phyloP scores from a whole-genome alignment of 257 asterid species.

The Primulina huaijiensis region DNA sequence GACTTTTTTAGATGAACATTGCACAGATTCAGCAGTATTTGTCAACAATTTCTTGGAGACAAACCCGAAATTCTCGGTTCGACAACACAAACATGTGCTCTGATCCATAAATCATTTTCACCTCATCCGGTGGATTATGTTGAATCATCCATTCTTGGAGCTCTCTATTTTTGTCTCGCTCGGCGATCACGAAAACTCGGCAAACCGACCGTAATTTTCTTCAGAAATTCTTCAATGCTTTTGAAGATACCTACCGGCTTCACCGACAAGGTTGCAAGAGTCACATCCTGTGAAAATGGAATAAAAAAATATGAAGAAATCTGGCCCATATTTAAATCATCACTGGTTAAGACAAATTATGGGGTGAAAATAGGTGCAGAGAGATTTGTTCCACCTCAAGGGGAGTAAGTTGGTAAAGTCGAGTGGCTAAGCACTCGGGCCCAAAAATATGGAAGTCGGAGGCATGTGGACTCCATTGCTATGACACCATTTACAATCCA shows the following conservation, averaged over 20 bases:
- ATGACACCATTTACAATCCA: constrained; percentile 25
- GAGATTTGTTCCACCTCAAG: constrained; percentile 30
- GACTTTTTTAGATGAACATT: too few relatives aligned
- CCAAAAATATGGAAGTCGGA: constrained; percentile 32
- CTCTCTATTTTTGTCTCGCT: constrained; percentile 24
- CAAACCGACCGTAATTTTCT: constrained; percentile 36
- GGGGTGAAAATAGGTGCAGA: not conserved
- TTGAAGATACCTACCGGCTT: constrained; percentile 31
- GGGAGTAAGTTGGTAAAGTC: constrained; percentile 39
- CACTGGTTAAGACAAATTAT: too few relatives aligned
- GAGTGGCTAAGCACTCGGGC: constrained; percentile 31
- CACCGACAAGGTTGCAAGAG: constrained; percentile 37
- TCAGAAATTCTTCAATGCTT: not conserved
- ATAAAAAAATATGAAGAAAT: too few relatives aligned
- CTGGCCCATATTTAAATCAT: too few relatives aligned
- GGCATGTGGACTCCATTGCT: constrained; percentile 25
- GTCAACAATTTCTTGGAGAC: constrained; percentile 23
- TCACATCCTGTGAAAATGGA: constrained; percentile 29
- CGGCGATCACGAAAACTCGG: constrained; percentile 36
- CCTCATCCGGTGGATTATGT: constrained; percentile 39
- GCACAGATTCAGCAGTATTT: not conserved
- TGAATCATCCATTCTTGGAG: constrained; percentile 37
- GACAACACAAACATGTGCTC: constrained; percentile 51
- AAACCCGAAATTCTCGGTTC: constrained; percentile 28
- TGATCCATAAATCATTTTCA: constrained; percentile 28